Conservation (phyloP, 495 filamentous ascomycete genomes). For the Tuber borchii region DNA sequence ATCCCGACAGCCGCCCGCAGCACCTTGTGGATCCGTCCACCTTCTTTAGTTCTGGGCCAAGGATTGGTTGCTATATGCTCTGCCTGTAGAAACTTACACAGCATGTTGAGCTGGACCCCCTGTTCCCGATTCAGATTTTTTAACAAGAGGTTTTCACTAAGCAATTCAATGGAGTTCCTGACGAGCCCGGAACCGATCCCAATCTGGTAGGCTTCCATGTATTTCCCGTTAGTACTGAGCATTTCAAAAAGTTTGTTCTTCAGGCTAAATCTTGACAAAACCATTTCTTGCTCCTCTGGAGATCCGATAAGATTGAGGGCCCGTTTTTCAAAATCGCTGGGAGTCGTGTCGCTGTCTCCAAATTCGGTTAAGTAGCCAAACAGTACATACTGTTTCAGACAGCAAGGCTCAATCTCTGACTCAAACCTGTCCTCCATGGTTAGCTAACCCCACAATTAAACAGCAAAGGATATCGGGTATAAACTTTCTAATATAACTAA, state of each 20-base stretch:
- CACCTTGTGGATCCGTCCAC: background rate
- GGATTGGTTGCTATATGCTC: background rate
- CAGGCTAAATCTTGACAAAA: background rate
- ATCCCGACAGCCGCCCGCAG: too few species aligned
- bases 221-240: background rate
- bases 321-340: background rate
- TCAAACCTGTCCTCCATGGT: background rate
- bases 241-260: too few species aligned
- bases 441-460: background rate
- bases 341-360: background rate
- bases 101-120: background rate
- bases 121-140: background rate
- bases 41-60: background rate
- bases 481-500: too few species aligned
- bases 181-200: constrained; percentile 12
- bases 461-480: too few species aligned
- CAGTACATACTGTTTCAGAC: too few species aligned
- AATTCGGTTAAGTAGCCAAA: background rate
- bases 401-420: too few species aligned
- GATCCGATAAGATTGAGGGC: background rate
- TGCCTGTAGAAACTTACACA: constrained; percentile 17
- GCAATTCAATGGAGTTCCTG: constrained; percentile 8
- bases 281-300: background rate
- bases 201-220: background rate
- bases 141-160: background rate